Base-by-base conservation (phyloP, 2,329 filamentous ascomycete genomes). In the Tolypocladium pustulatum region DNA sequence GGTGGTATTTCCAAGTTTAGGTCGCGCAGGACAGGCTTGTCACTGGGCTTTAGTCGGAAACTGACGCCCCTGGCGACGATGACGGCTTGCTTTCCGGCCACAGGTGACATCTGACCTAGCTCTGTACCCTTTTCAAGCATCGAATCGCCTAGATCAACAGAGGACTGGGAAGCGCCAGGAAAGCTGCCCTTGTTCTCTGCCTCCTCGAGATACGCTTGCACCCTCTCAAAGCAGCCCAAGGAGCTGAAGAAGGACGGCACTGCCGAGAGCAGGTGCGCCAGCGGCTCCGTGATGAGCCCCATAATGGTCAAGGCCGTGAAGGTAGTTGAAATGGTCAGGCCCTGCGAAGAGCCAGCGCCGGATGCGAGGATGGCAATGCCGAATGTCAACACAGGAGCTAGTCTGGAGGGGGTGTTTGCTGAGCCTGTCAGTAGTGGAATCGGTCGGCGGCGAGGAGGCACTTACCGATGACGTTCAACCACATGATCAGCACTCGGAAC, bases 231-330 rank as follows among this genome's bases (percentile, higher is more conserved):
- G 30, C 62, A 62, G 12, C 61, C 65, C 9, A 67, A 38, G 8
- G 63, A 68, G 22, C 62, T 61, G 22, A 65, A 49, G 6, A 68
- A 61, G 4, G 55, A 57, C 2, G 66, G 65, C 1, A 68, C 61
- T 3, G 65, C 57, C 1, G 56, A 60, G 36, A 68, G 57, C 4
- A 68, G 58, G 0, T 60, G 57, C 3, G 62, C 59, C 9, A 68
- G 25, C 2, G 66, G 66, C 13, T 38, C 59, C 3, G 62, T 54
- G 15, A 68, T 62, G 10, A 68, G 46, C 1, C 46, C 57, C 20
- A 68, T 67, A 22, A 68, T 65, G 15, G 65, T 61, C 1, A 68
- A 57, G 1, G 67, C 65, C 0, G 65, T 66, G 55, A 68, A 68
- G 17, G 62, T 62, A 4, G 56, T 60, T 12, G 60, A 27, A 34